Base-by-base conservation (phyloP, 106 monocot species). In the Amphibolis antarctica region DNA sequence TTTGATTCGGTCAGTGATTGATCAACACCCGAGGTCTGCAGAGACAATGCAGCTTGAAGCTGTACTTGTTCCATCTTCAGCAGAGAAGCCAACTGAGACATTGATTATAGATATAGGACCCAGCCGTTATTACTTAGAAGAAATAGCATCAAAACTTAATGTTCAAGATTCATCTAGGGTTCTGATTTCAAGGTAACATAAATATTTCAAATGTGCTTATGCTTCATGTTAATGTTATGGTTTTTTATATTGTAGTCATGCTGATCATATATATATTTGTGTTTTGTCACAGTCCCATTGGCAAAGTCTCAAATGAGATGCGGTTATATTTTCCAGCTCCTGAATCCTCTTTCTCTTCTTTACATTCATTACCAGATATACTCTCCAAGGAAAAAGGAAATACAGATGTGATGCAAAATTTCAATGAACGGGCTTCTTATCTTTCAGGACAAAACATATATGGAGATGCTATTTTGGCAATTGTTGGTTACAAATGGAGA, bases 271-370 rank as follows among this genome's bases (percentile, higher is more conserved):
- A 24, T 22, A 19, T 7, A 10, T 62, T 58, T 48, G 59, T 0
- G 36, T 26, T 20, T 63, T 47, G 47, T 78, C 74, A 55, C 82
- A 96, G 96, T 77, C 75, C 71, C 54, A 47, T 96, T 67, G 96
- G 96, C 46, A 98, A 80, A 80, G 78, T 87, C 25, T 87, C 96
- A 31, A 90, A 87, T 54, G 96, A 98, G 49, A 87, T 83, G 80
- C 84, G 77, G 62, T 75, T 98, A 23, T 87, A 87, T 59, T 98
- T 90, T 44, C 59, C 77, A 52, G 54, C 63, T 66, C 82, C 76
- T 53, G 62, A 71, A 57, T 6, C 45, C 51, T 54, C 22, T 64
- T 6, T 28, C 36, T 48, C 61, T 6, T 31, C 66, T 73, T 71
- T 70, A 49, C 59, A 67, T 64, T 70, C 72, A 42, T 73, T 69